These are phyloP conservation scores for Talaromyces rugulosus DNA, from an alignment of 2,329 filamentous ascomycete genomes.

Conservation along the genomic window DNA sequence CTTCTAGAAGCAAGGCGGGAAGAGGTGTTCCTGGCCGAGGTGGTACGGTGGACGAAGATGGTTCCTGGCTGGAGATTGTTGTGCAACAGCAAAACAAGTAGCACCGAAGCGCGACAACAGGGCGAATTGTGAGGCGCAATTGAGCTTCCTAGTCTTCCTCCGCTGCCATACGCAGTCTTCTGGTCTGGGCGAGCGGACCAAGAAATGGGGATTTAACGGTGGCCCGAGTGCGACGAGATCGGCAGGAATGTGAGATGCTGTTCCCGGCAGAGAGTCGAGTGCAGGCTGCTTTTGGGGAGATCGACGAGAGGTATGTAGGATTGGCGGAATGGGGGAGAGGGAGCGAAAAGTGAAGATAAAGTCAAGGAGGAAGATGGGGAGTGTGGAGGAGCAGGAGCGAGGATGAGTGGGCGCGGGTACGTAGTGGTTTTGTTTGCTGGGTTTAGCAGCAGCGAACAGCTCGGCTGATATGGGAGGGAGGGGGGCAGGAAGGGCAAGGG, in stretches of 20 bases:
- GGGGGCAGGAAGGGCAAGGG: conserved; percentile 15
- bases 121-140: neutral
- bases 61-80: neutral
- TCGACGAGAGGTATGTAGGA: conserved; percentile 14
- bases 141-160: neutral
- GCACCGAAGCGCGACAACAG: neutral
- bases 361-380: neutral
- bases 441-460: neutral
- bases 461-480: neutral
- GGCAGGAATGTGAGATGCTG: conserved; percentile 16
- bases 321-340: neutral
- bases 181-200: neutral
- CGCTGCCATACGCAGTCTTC: neutral
- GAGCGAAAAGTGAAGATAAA: neutral
- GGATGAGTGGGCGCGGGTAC: neutral
- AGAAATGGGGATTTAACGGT: conserved; percentile 11
- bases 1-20: neutral
- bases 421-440: neutral
- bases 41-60: neutral
- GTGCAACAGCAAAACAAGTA: neutral
- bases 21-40: neutral
- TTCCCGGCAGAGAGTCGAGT: conserved; percentile 10
- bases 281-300: conserved; percentile 14
- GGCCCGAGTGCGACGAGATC: conserved; percentile 19
- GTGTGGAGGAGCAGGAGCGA: neutral